phyloP scores from a whole-genome alignment of 1,284 basidiomycete genomes.

The Rhodofomes roseus region DNA sequence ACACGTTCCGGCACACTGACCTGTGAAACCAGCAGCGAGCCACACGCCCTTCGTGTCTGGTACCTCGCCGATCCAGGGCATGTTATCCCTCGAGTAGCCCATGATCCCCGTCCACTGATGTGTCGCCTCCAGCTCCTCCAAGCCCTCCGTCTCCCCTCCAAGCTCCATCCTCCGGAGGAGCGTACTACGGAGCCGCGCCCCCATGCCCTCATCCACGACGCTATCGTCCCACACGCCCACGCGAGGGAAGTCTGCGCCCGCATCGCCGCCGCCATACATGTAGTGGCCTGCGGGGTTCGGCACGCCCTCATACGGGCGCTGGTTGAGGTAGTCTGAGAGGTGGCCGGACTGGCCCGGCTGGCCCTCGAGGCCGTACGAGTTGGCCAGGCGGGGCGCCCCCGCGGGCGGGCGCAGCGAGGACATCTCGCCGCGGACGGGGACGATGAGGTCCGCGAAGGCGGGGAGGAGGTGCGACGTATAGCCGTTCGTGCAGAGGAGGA shows the following conservation, averaged over 20 bases:
- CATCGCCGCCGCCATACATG: constrained; percentile 7
- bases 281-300: constrained; percentile 33
- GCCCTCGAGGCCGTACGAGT: constrained; percentile 53
- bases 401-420: constrained; percentile 55
- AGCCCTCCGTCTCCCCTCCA: constrained; percentile 4
- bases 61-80: constrained; percentile 4
- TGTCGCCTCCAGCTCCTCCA: neutral
- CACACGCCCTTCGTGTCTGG: constrained; percentile 3
- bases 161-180: constrained; percentile 3
- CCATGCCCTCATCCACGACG: constrained; percentile 8
- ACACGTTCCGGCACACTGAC: neutral
- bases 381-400: constrained; percentile 24
- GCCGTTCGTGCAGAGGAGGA: constrained; percentile 79
- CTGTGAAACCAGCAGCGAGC: constrained; percentile 5
- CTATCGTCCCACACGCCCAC: constrained; percentile 6
- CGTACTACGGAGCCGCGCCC: constrained; percentile 1
- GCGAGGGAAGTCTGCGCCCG: neutral
- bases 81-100: constrained; percentile 6
- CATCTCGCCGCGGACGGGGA: constrained; percentile 61
- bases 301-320: constrained; percentile 44
- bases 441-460: constrained; percentile 38
- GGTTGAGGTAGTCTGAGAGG: constrained; percentile 62
- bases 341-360: constrained; percentile 45
- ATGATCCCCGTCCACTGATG: constrained; percentile 9
- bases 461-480: constrained; percentile 65